Conservation (phyloP, 345 rosid genomes). For the Odontarrhena argentea region DNA sequence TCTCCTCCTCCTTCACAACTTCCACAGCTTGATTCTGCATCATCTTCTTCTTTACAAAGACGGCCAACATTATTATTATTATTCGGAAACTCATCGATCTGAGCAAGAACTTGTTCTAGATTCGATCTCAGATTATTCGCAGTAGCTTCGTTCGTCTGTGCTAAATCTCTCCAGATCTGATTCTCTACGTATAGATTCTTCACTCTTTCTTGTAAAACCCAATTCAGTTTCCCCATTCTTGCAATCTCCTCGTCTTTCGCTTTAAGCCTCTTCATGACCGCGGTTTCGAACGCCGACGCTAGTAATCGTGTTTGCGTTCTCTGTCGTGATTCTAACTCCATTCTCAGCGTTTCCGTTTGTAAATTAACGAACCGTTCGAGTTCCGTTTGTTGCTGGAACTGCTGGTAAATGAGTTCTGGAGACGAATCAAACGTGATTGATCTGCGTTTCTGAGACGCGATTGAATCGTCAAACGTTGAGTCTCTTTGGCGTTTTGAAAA, state of each 20-base stretch:
- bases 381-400: slow-evolving; percentile 63
- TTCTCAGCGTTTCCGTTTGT: slow-evolving; percentile 59
- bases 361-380: slow-evolving; percentile 55
- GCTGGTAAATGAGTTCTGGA: slow-evolving; percentile 39
- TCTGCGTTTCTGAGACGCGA: slow-evolving; percentile 45
- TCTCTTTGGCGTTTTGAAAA: slow-evolving; percentile 60
- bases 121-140: slow-evolving; percentile 63
- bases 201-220: slow-evolving; percentile 76
- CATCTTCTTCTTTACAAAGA: slow-evolving; percentile 36
- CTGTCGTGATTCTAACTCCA: slow-evolving; percentile 65
- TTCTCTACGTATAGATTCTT: slow-evolving; percentile 62
- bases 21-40: slow-evolving; percentile 70
- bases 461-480: slow-evolving; percentile 33
- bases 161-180: slow-evolving; percentile 70
- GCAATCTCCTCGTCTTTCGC: slow-evolving; percentile 76
- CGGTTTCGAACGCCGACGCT: slow-evolving; percentile 52
- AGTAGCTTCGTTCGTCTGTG: slow-evolving; percentile 70
- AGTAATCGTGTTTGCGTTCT: slow-evolving; percentile 58
- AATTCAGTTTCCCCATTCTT: slow-evolving; percentile 61
- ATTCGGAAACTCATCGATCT: slow-evolving; percentile 47
- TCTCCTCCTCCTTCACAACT: slow-evolving; percentile 45
- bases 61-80: too few species aligned
- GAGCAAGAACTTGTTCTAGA: slow-evolving; percentile 67
- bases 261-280: slow-evolving; percentile 47
- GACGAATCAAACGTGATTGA: slow-evolving; percentile 24